These are phyloP conservation scores for Trametes cubensis DNA, from an alignment of 768 basidiomycete species.

Conservation along the genomic window DNA sequence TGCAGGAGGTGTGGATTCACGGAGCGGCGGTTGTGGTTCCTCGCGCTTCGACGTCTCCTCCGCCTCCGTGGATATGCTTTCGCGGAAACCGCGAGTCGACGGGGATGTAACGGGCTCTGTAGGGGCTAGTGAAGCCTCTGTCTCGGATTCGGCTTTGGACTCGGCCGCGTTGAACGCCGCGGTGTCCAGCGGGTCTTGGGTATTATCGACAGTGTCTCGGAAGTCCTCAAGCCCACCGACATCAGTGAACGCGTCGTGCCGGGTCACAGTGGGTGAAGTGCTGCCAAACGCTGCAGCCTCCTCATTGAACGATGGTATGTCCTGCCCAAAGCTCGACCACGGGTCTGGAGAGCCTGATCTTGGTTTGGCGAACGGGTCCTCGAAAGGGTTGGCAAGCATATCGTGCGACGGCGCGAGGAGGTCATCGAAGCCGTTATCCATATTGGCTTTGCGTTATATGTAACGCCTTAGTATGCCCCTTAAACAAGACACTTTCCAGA, in stretches of 20 bases:
- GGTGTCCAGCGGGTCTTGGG: constrained; percentile 46
- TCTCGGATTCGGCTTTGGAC: constrained; percentile 20
- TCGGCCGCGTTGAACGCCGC: constrained; percentile 40
- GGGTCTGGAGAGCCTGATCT: constrained; percentile 74
- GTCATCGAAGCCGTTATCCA: constrained; percentile 78
- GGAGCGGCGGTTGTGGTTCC: constrained; percentile 5
- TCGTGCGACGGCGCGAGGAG: constrained; percentile 58
- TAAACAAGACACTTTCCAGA: not conserved
- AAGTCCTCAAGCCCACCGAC: constrained; percentile 19
- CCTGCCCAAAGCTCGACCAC: constrained; percentile 64
- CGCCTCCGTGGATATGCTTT: constrained; percentile 30
- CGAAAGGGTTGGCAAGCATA: constrained; percentile 76
- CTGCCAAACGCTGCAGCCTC: constrained; percentile 28
- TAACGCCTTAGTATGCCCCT: not conserved
- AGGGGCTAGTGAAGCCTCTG: constrained; percentile 10
- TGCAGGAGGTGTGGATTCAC: constrained; percentile 21
- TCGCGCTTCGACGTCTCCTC: constrained; percentile 13
- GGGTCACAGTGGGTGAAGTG: constrained; percentile 24
- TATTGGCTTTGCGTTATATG: constrained; percentile 30
- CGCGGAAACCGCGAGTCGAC: constrained; percentile 26
- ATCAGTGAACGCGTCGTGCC: constrained; percentile 26
- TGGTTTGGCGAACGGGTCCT: constrained; percentile 66
- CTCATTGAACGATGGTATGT: constrained; percentile 20
- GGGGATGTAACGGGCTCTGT: constrained; percentile 4
- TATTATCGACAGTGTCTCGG: constrained; percentile 22